Base-by-base conservation (phyloP, 2,329 filamentous ascomycete species). In the Ophiostoma quercus region DNA sequence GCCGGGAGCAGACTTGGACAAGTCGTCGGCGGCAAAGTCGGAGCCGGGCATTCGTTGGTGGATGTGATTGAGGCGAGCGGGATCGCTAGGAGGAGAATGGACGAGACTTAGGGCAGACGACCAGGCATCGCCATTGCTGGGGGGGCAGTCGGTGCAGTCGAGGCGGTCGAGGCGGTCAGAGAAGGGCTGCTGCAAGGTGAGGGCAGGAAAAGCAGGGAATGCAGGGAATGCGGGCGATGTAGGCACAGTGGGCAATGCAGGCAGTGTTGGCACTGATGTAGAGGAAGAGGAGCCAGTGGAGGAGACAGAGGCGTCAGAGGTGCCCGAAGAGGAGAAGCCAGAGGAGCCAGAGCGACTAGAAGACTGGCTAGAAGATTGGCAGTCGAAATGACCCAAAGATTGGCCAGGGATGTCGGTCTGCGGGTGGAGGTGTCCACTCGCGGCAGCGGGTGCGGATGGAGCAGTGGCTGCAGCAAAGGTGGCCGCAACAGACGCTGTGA, bases 1-100 rank as follows among this genome's bases (percentile, higher is more conserved):
- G 67, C 67, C 66, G 66, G 25, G 41, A 54, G 41, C 66, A 54
- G 66, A 67, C 66, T 67, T 67, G 66, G 43, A 37, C 25, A 54
- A 54, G 71, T 70, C 70, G 57, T 71, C 68, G 67, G 51, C 25
- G 68, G 43, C 68, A 69, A 63, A 65, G 74, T 72, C 72, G 71
- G 60, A 7, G 67, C 47, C 70, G 72, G 41, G 51, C 62, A 54
- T 69, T 70, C 63, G 70, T 60, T 71, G 69, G 66, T 63, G 67
- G 69, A 70, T 67, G 71, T 70, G 66, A 47, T 75, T 75, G 71
- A 82, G 79, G 72, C 78, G 79, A 71, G 77, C 76, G 73, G 81
- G 75, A 73, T 82, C 79, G 75, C 75, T 77, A 69, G 80, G 77
- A 69, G 80, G 77, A 67, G 82, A 75, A 74, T 83, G 80, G 72